Conservation (phyloP, 768 basidiomycete species). For the Xerocomus potaroensis region DNA sequence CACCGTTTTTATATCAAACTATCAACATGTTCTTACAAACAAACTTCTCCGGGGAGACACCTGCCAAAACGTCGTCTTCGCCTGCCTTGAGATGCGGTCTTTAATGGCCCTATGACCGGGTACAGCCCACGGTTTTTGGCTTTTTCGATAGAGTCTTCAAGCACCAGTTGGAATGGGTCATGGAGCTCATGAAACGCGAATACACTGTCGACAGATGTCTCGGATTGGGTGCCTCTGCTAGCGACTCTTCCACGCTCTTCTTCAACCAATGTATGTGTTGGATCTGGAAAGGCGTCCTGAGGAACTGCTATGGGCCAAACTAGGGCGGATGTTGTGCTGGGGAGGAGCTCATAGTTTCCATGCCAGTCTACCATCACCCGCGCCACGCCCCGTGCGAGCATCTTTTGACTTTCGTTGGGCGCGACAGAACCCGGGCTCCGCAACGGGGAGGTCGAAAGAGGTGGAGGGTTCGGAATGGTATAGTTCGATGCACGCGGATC, state of each 20-base stretch:
- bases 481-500: neutral
- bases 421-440: neutral
- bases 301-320: conserved; percentile 11
- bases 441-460: neutral
- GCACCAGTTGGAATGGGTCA: conserved; percentile 21
- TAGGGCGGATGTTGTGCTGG: neutral
- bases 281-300: conserved; percentile 22
- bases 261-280: conserved; percentile 8
- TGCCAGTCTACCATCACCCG: conserved; percentile 18
- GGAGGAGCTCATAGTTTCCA: conserved; percentile 16
- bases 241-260: neutral
- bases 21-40: conserved; percentile 4
- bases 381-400: neutral
- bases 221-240: neutral
- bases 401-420: conserved; percentile 1
- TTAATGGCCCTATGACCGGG: conserved; percentile 4
- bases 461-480: conserved; percentile 1
- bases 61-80: conserved; percentile 16
- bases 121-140: conserved; percentile 6
- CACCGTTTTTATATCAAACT: no score
- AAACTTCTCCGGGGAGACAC: conserved; percentile 8
- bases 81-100: neutral
- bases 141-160: conserved; percentile 1
- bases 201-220: neutral
- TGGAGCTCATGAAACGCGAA: conserved; percentile 9